These are phyloP conservation scores for Leccinellum luteum DNA, from an alignment of 768 basidiomycete species.

Conservation along the genomic window DNA sequence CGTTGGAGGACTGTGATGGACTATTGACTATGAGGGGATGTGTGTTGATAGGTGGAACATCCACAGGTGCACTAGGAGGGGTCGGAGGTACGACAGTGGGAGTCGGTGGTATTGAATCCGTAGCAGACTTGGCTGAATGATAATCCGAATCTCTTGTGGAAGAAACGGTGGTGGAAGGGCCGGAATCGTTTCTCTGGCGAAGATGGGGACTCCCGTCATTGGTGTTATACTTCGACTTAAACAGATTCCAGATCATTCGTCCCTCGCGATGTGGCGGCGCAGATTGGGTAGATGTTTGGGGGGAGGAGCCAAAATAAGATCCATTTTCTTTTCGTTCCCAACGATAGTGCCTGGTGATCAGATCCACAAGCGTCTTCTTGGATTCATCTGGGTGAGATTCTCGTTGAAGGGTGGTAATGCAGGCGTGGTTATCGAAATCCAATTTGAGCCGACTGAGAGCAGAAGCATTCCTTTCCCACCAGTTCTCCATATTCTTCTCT, in stretches of 20 bases:
- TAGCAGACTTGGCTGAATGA: constrained; percentile 12
- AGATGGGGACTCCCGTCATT: not conserved
- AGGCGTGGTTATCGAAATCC: constrained; percentile 36
- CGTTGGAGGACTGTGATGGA: no score
- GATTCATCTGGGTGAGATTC: constrained; percentile 7
- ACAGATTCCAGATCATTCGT: not conserved
- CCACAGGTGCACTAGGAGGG: not conserved
- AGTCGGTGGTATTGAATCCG: constrained; percentile 1
- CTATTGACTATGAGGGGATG: no score
- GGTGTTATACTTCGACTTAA: not conserved
- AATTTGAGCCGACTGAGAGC: constrained; percentile 26
- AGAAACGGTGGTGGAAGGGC: not conserved
- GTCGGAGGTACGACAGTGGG: constrained; percentile 13
- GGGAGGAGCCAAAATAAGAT: constrained; percentile 11
- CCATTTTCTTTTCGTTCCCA: constrained; percentile 10
- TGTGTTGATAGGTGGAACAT: no score
- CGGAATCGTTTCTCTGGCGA: not conserved
- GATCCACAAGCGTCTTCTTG: constrained; percentile 9
- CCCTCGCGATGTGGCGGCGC: not conserved
- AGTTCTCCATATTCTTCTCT: constrained; percentile 23
- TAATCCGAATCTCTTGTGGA: not conserved
- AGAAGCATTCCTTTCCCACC: constrained; percentile 32
- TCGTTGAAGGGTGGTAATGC: constrained; percentile 34
- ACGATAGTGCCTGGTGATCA: constrained; percentile 7
- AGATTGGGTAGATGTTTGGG: not conserved